phyloP scores from a whole-genome alignment of 495 filamentous ascomycete species.

The Glarea lozoyensis region DNA sequence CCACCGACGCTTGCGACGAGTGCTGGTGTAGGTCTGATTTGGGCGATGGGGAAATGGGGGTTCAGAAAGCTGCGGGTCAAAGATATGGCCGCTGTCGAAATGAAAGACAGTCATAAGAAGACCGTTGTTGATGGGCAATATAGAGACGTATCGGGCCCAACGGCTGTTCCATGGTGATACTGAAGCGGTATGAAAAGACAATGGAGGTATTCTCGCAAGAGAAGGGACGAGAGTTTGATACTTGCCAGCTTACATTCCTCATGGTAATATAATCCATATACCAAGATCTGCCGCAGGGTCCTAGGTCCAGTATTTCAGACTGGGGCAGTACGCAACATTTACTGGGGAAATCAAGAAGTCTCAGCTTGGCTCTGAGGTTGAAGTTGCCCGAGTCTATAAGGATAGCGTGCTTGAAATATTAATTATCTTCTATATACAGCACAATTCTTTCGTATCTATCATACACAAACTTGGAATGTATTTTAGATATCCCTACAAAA shows the following conservation, averaged over 20 bases:
- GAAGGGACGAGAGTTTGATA: neutral
- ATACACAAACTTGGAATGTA: neutral
- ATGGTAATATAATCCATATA: no score
- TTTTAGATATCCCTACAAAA: slow-evolving; percentile 45
- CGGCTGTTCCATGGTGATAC: slow-evolving; percentile 18
- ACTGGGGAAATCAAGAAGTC: no score
- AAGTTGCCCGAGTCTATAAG: no score
- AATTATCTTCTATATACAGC: no score
- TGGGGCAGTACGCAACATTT: no score
- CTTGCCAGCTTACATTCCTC: no score
- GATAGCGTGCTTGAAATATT: no score
- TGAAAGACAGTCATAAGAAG: slow-evolving; percentile 11
- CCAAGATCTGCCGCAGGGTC: no score
- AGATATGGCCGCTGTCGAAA: slow-evolving; percentile 17
- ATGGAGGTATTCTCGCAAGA: neutral
- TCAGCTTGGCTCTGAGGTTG: no score
- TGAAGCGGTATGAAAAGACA: no score
- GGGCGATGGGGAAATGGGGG: slow-evolving; percentile 20
- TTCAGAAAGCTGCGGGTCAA: slow-evolving; percentile 18
- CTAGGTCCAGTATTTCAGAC: no score
- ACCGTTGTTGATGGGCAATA: slow-evolving; percentile 19
- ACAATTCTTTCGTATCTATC: no score
- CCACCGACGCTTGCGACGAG: slow-evolving; percentile 23
- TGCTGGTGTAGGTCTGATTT: slow-evolving; percentile 21
- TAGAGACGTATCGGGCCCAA: slow-evolving; percentile 18